A percentile compares a stretch with the other conserved stretches of the same genome.
Evolutionary conservation across 139 green algal genomes (phyloP).

Genomic region (Chlorella ohadii): DNA sequence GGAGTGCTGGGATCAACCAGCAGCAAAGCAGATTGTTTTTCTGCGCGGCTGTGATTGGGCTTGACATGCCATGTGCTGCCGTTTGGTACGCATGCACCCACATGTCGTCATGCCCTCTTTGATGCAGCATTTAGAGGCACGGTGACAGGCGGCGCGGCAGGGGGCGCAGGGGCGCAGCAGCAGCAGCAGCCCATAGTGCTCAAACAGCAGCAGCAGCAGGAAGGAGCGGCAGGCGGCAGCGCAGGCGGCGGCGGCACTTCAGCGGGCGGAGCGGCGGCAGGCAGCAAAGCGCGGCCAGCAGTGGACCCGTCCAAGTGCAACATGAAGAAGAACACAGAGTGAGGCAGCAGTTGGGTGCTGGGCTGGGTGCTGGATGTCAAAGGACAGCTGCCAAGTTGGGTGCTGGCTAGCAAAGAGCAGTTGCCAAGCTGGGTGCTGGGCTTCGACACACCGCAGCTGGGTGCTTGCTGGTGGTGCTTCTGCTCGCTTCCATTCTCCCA

Average conservation of each 20-base stretch:
- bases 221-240: neutral
- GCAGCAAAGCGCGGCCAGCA: neutral
- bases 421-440: neutral
- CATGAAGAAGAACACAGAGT: conserved; percentile 29
- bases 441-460: neutral
- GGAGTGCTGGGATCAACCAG: too few relatives aligned
- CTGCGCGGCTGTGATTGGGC: too few relatives aligned
- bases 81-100: neutral
- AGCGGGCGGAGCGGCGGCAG: neutral
- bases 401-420: too few relatives aligned
- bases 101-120: too few relatives aligned
- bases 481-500: too few relatives aligned
- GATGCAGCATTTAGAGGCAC: conserved; percentile 17
- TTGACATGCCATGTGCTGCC: too few relatives aligned
- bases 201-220: neutral
- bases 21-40: too few relatives aligned
- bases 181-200: neutral
- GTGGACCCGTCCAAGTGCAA: neutral
- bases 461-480: neutral
- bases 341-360: neutral
- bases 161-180: conserved; percentile 1
- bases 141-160: neutral
- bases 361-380: neutral
- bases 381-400: neutral
- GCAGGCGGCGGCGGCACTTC: neutral